Evolutionary conservation across 805 yeast genomes (phyloP).

Genomic region (Torulaspora gathmanii): DNA sequence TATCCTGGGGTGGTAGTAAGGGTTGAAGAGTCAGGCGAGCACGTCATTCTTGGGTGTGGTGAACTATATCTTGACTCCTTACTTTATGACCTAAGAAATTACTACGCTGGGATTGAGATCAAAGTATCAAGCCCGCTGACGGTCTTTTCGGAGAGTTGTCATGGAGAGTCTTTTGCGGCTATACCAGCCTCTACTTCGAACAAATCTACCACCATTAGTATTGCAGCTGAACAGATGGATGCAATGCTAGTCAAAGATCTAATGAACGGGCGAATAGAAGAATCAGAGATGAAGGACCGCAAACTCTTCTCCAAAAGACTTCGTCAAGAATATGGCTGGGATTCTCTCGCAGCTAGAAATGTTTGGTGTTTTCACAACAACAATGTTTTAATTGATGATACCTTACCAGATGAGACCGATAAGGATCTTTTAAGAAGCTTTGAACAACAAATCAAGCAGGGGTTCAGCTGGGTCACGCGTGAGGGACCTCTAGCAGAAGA

Average conservation of each 20-base stretch:
- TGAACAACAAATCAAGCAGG: conserved; percentile 59
- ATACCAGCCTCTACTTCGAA: conserved; percentile 57
- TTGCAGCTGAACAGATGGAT: conserved; percentile 72
- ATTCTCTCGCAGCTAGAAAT: conserved; percentile 74
- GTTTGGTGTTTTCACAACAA: conserved; percentile 77
- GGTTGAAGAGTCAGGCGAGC: conserved; percentile 88
- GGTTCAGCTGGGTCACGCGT: conserved; percentile 75
- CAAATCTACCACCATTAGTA: conserved; percentile 53
- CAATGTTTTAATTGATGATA: conserved; percentile 62
- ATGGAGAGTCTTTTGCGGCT: conserved; percentile 60
- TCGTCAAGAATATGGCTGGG: conserved; percentile 66
- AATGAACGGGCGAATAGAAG: conserved; percentile 39
- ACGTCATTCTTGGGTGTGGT: conserved; percentile 74
- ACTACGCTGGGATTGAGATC: conserved; percentile 62
- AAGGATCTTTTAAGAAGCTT: conserved; percentile 42
- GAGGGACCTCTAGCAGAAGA: conserved; percentile 96
- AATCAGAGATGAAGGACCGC: conserved; percentile 41
- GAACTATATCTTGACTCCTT: conserved; percentile 83
- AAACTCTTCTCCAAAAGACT: conserved; percentile 51
- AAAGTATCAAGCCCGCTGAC: conserved; percentile 83
- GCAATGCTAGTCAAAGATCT: conserved; percentile 42
- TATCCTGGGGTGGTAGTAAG: conserved; percentile 64
- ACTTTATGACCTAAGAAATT: conserved; percentile 65
- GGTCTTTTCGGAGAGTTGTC: conserved; percentile 71
- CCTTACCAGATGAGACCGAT: conserved; percentile 66